A percentile compares a stretch with the other conserved stretches of the same genome.
phyloP scores from a whole-genome alignment of 108 stramenopile genomes.

The Pseudonitzschia pungens region DNA sequence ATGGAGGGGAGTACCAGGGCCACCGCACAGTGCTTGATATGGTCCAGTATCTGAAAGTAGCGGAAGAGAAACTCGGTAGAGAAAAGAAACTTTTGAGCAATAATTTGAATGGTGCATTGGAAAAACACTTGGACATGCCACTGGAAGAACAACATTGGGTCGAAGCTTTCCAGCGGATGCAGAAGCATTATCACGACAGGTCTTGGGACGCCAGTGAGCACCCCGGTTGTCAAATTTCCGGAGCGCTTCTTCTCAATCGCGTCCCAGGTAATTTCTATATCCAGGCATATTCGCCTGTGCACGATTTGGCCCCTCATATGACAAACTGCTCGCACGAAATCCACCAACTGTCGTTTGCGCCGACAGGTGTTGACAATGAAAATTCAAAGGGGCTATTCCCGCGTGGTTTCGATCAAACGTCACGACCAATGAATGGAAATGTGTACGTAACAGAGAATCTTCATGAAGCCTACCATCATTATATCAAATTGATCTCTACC shows the following conservation, averaged over 20 bases:
- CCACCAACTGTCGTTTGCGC: constrained; percentile 83
- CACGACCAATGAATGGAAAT: constrained; percentile 79
- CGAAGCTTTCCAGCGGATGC: constrained; percentile 37
- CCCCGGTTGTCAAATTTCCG: constrained; percentile 81
- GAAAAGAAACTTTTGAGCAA: constrained; percentile 23
- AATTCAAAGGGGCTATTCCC: constrained; percentile 1
- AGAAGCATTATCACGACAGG: constrained; percentile 30
- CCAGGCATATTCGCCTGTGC: constrained; percentile 78
- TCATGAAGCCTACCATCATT: constrained; percentile 94
- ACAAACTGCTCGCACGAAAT: constrained; percentile 91
- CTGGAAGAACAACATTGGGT: constrained; percentile 63
- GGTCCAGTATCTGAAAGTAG: constrained; percentile 49
- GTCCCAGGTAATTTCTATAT: constrained; percentile 96
- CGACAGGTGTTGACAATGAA: not conserved
- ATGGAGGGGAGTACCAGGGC: constrained; percentile 68
- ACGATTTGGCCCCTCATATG: constrained; percentile 83
- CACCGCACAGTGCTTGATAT: constrained; percentile 84
- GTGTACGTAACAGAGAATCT: constrained; percentile 66
- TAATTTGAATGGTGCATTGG: constrained; percentile 34
- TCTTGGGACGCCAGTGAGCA: constrained; percentile 47
- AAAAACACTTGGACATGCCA: constrained; percentile 35
- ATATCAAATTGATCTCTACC: constrained; percentile 84
- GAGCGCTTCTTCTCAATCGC: constrained; percentile 75
- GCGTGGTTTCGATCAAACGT: constrained; percentile 23
- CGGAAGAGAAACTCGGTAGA: constrained; percentile 44